A percentile compares a stretch with the other conserved stretches of the same genome.
phyloP scores from a whole-genome alignment of 352 stramenopile genomes.

The Pythium aphanidermatum region DNA sequence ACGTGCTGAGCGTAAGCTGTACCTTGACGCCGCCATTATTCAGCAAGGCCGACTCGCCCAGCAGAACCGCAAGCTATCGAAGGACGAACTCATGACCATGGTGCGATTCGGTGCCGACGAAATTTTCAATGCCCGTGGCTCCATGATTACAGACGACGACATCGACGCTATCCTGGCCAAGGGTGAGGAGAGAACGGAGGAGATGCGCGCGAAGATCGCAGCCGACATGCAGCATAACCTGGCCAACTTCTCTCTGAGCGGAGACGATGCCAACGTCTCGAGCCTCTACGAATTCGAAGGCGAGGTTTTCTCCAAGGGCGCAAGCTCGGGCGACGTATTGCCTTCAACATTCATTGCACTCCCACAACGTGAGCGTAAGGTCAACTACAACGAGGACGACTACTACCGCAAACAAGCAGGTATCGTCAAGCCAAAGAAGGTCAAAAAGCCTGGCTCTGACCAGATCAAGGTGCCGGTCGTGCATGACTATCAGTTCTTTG shows the following conservation, averaged over 20 bases:
- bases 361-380: constrained; percentile 82
- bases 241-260: constrained; percentile 92
- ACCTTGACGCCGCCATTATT: constrained; percentile 98
- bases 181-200: constrained; percentile 86
- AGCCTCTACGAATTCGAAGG: constrained; percentile 87
- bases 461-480: constrained; percentile 87
- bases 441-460: constrained; percentile 84
- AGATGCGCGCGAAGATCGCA: constrained; percentile 84
- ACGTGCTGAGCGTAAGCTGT: constrained; percentile 97
- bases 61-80: constrained; percentile 90
- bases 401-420: constrained; percentile 91
- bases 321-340: constrained; percentile 59
- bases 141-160: constrained; percentile 90
- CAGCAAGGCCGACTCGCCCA: constrained; percentile 96
- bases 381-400: constrained; percentile 96
- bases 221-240: constrained; percentile 94
- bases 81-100: constrained; percentile 98
- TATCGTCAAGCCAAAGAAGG: constrained; percentile 78
- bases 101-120: constrained; percentile 88
- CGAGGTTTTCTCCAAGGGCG: constrained; percentile 87
- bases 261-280: constrained; percentile 80
- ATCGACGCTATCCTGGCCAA: constrained; percentile 90
- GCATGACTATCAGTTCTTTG: constrained; percentile 96
- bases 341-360: constrained; percentile 89
- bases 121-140: constrained; percentile 85